Conservation (phyloP, 1,139 yeast genomes). For the Debaryomyces sp. region DNA sequence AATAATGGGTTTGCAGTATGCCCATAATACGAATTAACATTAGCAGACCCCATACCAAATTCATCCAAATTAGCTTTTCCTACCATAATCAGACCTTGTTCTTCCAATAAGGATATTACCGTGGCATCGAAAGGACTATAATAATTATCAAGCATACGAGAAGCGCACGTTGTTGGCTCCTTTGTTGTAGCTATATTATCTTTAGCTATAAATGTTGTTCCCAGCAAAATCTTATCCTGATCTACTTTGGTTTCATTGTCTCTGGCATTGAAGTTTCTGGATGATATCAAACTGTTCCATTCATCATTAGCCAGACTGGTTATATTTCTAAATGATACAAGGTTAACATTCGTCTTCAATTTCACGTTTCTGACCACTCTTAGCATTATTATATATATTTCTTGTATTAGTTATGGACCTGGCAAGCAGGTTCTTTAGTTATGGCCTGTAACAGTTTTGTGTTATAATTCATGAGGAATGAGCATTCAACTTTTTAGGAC, state of each 20-base stretch:
- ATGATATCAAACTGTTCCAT: conserved; percentile 9
- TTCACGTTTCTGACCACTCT: neutral
- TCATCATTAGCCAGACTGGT: neutral
- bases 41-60: conserved; percentile 94
- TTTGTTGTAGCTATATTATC: conserved; percentile 76
- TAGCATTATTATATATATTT: neutral
- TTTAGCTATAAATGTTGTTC: conserved; percentile 40
- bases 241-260: neutral
- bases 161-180: conserved; percentile 76
- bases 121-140: conserved; percentile 84
- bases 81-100: conserved; percentile 54
- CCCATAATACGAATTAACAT: conserved; percentile 61
- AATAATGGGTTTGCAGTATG: conserved; percentile 68
- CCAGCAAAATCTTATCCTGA: neutral
- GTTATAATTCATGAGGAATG: conserved; percentile 8
- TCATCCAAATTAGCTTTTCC: conserved; percentile 95
- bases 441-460: neutral
- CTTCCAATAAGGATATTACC: conserved; percentile 54
- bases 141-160: conserved; percentile 60
- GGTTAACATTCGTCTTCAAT: neutral
- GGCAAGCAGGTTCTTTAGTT: neutral
- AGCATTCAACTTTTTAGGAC: neutral
- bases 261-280: neutral
- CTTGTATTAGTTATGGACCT: neutral
- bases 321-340: neutral